These are phyloP conservation scores for Leptomonas pyrrhocoris DNA, from an alignment of 208 protist genomes.

Conservation along the genomic window DNA sequence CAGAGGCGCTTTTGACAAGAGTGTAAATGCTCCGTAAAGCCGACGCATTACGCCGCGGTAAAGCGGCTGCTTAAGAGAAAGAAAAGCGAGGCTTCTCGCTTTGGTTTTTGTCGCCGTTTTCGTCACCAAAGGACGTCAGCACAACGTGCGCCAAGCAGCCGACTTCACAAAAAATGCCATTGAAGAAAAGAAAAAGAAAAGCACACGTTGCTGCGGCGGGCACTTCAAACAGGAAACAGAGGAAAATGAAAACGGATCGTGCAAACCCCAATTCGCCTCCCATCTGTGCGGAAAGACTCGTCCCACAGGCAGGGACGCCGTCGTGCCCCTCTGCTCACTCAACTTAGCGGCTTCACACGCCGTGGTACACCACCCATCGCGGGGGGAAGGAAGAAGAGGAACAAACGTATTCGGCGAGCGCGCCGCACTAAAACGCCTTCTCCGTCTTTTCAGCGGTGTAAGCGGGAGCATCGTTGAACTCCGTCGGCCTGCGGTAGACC, in stretches of 20 bases:
- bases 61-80: background rate
- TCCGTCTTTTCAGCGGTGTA: constrained; percentile 16
- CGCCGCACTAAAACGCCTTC: constrained; percentile 24
- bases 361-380: too few relatives aligned
- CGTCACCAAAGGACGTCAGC: background rate
- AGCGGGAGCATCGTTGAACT: constrained; percentile 64
- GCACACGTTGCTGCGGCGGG: background rate
- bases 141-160: background rate
- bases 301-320: too few relatives aligned
- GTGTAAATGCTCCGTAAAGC: too few relatives aligned
- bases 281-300: too few relatives aligned
- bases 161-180: background rate
- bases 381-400: background rate
- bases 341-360: too few relatives aligned
- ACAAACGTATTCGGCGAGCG: background rate
- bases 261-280: background rate
- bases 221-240: background rate
- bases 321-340: too few relatives aligned
- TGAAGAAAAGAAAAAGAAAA: too few relatives aligned
- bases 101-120: background rate
- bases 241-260: background rate
- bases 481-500: constrained; percentile 35
- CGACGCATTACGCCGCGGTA: background rate
- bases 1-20: too few relatives aligned
- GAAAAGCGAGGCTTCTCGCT: background rate